These are phyloP conservation scores for Postia placenta DNA, from an alignment of 768 basidiomycete species.

Conservation along the genomic window DNA sequence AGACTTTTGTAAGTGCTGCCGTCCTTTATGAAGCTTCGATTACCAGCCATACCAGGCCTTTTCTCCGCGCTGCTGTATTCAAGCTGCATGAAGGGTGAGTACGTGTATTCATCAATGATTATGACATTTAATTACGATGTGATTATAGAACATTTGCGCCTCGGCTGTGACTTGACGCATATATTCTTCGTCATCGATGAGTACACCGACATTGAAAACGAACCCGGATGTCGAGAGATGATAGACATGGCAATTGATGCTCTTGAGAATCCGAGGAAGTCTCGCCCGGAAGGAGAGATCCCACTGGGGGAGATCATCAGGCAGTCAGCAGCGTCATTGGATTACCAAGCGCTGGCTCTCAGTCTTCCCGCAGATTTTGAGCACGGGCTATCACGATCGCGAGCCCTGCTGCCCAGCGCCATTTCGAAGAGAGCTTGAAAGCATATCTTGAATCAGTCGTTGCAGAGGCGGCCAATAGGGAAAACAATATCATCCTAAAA, in stretches of 20 bases:
- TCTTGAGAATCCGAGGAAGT: conserved; percentile 15
- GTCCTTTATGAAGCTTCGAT: neutral
- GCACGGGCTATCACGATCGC: conserved; percentile 4
- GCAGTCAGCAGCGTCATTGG: no score
- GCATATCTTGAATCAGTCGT: conserved; percentile 20
- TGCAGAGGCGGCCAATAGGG: conserved; percentile 20
- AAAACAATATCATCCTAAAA: conserved; percentile 7
- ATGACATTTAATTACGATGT: neutral
- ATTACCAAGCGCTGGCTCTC: neutral
- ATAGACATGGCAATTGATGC: conserved; percentile 19
- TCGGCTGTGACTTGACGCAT: conserved; percentile 19
- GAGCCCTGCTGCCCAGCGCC: conserved; percentile 7
- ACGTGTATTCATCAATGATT: neutral
- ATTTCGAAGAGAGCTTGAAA: conserved; percentile 18
- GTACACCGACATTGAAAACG: conserved; percentile 15
- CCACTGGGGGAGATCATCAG: conserved; percentile 17
- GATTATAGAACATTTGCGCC: conserved; percentile 5
- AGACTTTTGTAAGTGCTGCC: conserved; percentile 13
- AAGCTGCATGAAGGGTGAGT: conserved; percentile 7
- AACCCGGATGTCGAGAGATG: conserved; percentile 7
- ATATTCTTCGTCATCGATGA: conserved; percentile 23
- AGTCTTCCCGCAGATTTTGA: conserved; percentile 11
- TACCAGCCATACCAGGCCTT: neutral
- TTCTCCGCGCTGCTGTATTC: conserved; percentile 11
- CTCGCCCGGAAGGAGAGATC: conserved; percentile 17